Evolutionary conservation across 768 basidiomycete genomes (phyloP).

Genomic region (Gloeophyllum trabeum): DNA sequence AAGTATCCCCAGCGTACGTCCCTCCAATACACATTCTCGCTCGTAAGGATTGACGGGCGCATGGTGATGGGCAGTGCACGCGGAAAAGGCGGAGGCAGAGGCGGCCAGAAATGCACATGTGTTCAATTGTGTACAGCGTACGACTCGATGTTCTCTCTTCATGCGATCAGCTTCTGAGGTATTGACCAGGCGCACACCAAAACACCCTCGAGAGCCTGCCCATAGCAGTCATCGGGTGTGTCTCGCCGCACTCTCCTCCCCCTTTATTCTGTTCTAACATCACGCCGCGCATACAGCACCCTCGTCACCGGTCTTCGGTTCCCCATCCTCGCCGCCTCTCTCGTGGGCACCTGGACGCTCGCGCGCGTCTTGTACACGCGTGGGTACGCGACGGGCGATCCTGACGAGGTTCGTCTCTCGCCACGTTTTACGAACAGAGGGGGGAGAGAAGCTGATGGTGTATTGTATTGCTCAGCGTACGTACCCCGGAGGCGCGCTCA

Average conservation of each 20-base stretch:
- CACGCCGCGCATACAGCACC: slow-evolving; percentile 28
- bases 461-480: background rate
- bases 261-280: background rate
- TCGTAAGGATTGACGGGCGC: too few species aligned
- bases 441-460: background rate
- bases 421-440: background rate
- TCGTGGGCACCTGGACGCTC: slow-evolving; percentile 27
- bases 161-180: background rate
- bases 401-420: slow-evolving; percentile 21
- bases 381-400: slow-evolving; percentile 33
- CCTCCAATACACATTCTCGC: background rate
- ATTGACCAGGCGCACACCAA: slow-evolving; percentile 49
- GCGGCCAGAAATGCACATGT: slow-evolving; percentile 35
- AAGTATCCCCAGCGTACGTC: slow-evolving; percentile 56
- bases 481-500: background rate
- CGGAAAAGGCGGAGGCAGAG: slow-evolving; percentile 51
- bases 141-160: slow-evolving; percentile 11
- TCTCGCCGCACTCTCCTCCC: background rate
- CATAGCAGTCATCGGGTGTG: slow-evolving; percentile 11
- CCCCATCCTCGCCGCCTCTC: slow-evolving; percentile 29
- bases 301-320: slow-evolving; percentile 27
- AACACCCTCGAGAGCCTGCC: slow-evolving; percentile 32
- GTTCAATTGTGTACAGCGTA: slow-evolving; percentile 71
- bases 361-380: slow-evolving; percentile 33
- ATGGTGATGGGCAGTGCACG: slow-evolving; percentile 45